Base-by-base conservation (phyloP, 2,329 filamentous ascomycete species). In the Fusarium sp. region DNA sequence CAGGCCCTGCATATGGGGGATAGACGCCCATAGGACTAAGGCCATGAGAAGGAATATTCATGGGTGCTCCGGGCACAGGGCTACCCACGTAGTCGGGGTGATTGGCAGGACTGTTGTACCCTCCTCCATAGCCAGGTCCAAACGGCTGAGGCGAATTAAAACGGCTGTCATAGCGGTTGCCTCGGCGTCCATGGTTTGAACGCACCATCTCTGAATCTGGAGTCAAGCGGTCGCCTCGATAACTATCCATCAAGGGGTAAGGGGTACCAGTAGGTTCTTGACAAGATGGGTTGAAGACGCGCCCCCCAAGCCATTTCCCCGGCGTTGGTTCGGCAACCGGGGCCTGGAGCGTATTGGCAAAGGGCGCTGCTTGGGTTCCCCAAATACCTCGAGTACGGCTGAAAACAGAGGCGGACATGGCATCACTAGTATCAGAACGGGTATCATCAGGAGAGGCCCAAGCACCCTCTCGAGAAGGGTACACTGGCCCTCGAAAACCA, bases 371-470 rank as follows among this genome's bases (percentile, higher is more conserved):
- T 43, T 77, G 75, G 38, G 75, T 80, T 61, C 76, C 79, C 85
- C 86, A 88, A 50, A 87, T 84, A 45, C 79, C 80, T 37, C 84
- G 81, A 52, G 80, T 72, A 45, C 84, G 82, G 53, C 79, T 82
- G 71, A 85, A 84, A 5, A 79, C 78, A 35, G 79, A 79, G 19
- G 78, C 70, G 14, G 84, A 81, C 47, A 84, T 63, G 31, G 80
- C 73, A 63, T 88, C 86, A 68, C 82, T 83, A 31, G 80, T 79
- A 53, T 88, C 85, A 10, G 84, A 84, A 48, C 80, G 79, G 65
- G 76, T 73, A 69, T 88, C 86, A 17, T 88, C 85, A 38, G 76
- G 76, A 10, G 73, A 71, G 9, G 78, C 70, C 87, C 87, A 89
- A 33, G 77, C 75, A 59, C 73, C 79, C 41, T 82, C 82, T 15